Percentiles rank a stretch among this genome's conserved stretches.
Evolutionary conservation across 1,139 yeast species (phyloP).

Genomic region (Kurtzmaniella quercitrusa): DNA sequence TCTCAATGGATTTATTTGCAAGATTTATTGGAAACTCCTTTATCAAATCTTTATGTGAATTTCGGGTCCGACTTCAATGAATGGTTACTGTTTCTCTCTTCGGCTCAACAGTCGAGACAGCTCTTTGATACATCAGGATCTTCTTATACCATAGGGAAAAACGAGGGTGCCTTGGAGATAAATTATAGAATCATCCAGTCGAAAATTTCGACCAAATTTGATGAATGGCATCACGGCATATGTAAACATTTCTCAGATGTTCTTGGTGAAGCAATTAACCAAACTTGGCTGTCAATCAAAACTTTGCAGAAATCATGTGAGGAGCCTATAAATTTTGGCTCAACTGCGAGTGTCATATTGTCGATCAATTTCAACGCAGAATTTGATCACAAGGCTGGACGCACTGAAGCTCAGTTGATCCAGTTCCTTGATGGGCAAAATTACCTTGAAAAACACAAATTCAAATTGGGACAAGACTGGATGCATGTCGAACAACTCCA

Average conservation of each 20-base stretch:
- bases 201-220: conserved; percentile 52
- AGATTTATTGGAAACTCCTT: conserved; percentile 53
- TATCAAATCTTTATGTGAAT: conserved; percentile 24
- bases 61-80: conserved; percentile 17
- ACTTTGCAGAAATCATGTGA: not conserved
- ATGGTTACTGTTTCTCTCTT: conserved; percentile 49
- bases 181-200: conserved; percentile 53
- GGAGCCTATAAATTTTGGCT: conserved; percentile 15
- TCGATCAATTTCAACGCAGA: conserved; percentile 15
- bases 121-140: conserved; percentile 50
- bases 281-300: not conserved
- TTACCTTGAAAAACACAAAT: conserved; percentile 41
- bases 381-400: conserved; percentile 12
- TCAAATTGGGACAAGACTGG: conserved; percentile 53
- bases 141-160: conserved; percentile 7
- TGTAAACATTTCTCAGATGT: conserved; percentile 39
- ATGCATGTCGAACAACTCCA: conserved; percentile 61
- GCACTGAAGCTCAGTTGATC: conserved; percentile 24
- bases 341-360: conserved; percentile 14
- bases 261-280: conserved; percentile 16
- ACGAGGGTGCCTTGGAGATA: conserved; percentile 34
- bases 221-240: conserved; percentile 51
- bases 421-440: conserved; percentile 39
- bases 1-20: conserved; percentile 55
- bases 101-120: conserved; percentile 40